Base-by-base conservation (phyloP, 352 stramenopile genomes). In the Phytophthora pseudosyringae region DNA sequence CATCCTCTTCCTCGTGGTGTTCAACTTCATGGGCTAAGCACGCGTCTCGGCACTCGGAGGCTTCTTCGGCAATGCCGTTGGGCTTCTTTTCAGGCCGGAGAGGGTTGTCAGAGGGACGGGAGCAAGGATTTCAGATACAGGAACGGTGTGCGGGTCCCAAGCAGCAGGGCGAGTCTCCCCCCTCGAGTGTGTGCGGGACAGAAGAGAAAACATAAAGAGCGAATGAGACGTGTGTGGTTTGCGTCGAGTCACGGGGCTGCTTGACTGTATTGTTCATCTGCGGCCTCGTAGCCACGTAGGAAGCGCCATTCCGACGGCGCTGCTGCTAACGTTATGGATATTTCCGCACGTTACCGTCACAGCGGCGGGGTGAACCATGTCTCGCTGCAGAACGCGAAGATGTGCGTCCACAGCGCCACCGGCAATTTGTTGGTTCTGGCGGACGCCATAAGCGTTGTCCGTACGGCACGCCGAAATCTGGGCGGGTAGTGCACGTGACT, bases 1-100 rank as follows among this genome's bases (percentile, higher is more conserved):
- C 69, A 90, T 97, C 33, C 83, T 97, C 51, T 97, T 97, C 81
- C 82, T 97, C 40, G 90, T 95, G 45, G 90, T 97, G 43, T 95
- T 96, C 75, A 97, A 97, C 79, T 97, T 97, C 75, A 97, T 97
- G 83, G 90, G 90, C 58, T 97, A 90, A 92, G 15, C 12, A 7
- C 25, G 10, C 5, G 21, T 21, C 21, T 21, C 21, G 21, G 21
- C 21, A 28, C 16, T n/a, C 4, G 21, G 10, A 41, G 16, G 21
- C 21, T 21, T 21, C 21, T 21, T 21, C 21, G 1, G 21, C 21
- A 2, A 21, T 21, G 21, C 21, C 4, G 12, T 4, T 29, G 50
- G 16, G 13, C 36, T 48, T 8, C 5, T 55, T 39, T 29, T 44
- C 13, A 25, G 18, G 4, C 21, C 21, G 21, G 21, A 21, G 21